Base-by-base conservation (phyloP, 441 rosid genomes). In the Croton setiger region DNA sequence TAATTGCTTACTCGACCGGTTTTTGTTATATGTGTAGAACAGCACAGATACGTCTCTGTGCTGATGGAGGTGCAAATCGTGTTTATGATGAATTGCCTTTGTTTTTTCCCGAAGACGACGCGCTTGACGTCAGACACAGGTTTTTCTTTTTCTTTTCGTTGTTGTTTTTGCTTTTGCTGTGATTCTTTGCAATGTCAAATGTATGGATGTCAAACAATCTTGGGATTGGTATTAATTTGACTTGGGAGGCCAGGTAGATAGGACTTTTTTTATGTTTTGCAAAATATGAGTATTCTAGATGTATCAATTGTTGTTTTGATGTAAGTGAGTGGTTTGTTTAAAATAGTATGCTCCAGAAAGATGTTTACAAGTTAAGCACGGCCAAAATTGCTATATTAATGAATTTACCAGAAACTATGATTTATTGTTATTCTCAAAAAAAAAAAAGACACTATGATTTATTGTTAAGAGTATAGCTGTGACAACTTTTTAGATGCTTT, bases 31-130 rank as follows among this genome's bases (percentile, higher is more conserved):
- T 72, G 75, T 76, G 75, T 79, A 79, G 87, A 80, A 75, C 95
- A 95, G 98, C 98, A 76, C 80, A 64, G 75, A 69, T 95, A 62
- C 90, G 88, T 64, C 60, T 92, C 59, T 95, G 97, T 62, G 98
- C 99, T 62, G 99, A 95, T 75, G 99, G 98, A 15, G 99, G 99
- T 68, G 99, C 99, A 51, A 95, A 95, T 74, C 98, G 98, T 2
- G 44, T 95, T 74, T 89, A 73, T 76, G 99, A 92, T 49, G 97
- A 92, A 66, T 83, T 95, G 82, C 98, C 98, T 70, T 83, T 60
- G n/a, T 75, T 90, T 47, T 74, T 90, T 56, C 92, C 96, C n/a
- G 27, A 39, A 1, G 87, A 90, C 66, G 87, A 84, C 56, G 86
- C 88, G 73, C 48, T 64, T 6, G 69, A 63, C 60, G 76, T 95